Base-by-base conservation (phyloP, 306 rosid species). In the Quillaja saponaria region DNA sequence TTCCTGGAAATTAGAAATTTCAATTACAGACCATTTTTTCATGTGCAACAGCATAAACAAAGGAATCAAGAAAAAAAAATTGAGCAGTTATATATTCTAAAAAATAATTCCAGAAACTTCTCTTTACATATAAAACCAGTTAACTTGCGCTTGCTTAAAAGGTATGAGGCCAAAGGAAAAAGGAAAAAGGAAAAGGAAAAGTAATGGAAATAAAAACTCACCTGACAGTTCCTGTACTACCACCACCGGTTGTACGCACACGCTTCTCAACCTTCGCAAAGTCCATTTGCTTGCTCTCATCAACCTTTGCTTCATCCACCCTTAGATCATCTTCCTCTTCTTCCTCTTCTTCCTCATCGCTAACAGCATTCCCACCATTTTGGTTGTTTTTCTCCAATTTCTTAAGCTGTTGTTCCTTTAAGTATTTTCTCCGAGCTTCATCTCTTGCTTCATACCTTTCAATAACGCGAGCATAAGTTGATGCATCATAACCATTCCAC, bases 241-340 rank as follows among this genome's bases (percentile, higher is more conserved):
- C 95, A 74, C 95, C 95, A 57, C 87, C 85, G 0, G 90, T 84
- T n/a, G 90, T 83, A 4, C 87, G 75, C 41, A 87, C 90, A 74
- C 85, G 84, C 68, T 83, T 87, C 73, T 87, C 90, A 79, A 84
- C 90, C 85, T 84, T 84, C 6, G 87, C 90, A 72, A 83, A 87
- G 57, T 87, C 86, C 87, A 87, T 84, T 50, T 83, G 85, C 49
- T 84, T 84, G 73, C 90, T 84, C 59, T 87, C 87, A 38, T 87
- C 95, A 53, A 86, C 87, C 79, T 81, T 86, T 8, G 90, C 90
- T 68, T 86, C 95, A 55, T 86, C 90, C 17, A 83, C 80, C 80
- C 75, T 81, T 7, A 83, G 64, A 74, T 58, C 82, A 76, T 81
- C 85, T 44, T 78, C 82, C 0, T 53, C 55, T 6, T 54, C 62